Conservation (phyloP, 257 asterid species). For the Nicotiana tomentosiformis region DNA sequence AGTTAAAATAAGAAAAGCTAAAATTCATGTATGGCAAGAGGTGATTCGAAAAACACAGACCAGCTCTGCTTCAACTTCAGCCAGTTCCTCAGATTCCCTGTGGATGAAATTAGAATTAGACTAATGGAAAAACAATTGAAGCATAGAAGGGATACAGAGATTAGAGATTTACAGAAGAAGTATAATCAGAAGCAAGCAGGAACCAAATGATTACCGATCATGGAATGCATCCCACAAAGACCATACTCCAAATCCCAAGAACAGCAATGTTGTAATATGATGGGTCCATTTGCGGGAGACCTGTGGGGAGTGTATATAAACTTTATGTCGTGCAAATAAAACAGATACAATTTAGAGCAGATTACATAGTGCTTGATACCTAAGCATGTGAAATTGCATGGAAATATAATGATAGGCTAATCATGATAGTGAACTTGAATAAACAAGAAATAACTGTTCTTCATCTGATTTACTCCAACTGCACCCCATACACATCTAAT, state of each 20-base stretch:
- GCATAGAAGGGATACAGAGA: neutral
- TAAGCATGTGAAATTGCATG: neutral
- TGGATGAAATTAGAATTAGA: conserved; percentile 16
- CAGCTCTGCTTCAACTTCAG: conserved; percentile 90
- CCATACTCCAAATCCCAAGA: conserved; percentile 94
- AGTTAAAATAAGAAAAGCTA: conserved; percentile 20
- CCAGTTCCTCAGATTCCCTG: conserved; percentile 83
- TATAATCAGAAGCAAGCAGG: conserved; percentile 4
- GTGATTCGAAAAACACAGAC: conserved; percentile 32
- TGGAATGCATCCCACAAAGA: conserved; percentile 92
- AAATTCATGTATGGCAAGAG: conserved; percentile 8
- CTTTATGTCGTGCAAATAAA: neutral
- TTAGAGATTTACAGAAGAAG: neutral
- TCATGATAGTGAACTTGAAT: neutral
- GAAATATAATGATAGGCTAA: neutral
- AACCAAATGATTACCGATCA: conserved; percentile 52
- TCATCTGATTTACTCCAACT: neutral
- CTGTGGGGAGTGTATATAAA: conserved; percentile 24
- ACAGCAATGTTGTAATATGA: conserved; percentile 77
- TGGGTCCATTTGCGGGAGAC: conserved; percentile 95
- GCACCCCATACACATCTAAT: neutral
- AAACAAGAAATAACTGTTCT: neutral
- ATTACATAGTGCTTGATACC: neutral
- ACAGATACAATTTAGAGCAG: neutral
- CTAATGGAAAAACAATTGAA: neutral